phyloP scores from a whole-genome alignment of 2,329 filamentous ascomycete genomes.

The Ophiocordyceps camponoti-rufipedis region DNA sequence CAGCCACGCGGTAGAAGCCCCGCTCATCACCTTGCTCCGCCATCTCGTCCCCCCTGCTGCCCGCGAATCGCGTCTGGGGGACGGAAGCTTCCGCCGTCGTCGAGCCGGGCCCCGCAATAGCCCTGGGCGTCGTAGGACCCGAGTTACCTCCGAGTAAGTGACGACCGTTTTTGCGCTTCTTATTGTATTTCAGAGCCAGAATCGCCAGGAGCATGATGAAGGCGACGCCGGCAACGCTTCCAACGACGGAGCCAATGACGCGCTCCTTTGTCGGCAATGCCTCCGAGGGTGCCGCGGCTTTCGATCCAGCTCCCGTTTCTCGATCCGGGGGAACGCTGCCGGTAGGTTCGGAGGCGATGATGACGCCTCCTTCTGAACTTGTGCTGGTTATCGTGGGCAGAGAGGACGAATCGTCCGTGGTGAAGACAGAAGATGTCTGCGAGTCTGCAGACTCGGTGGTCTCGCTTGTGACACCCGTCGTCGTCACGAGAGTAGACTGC shows the following conservation, averaged over 20 bases:
- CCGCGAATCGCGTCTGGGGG: slow-evolving; percentile 26
- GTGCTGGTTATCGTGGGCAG: background rate
- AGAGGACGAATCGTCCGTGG: background rate
- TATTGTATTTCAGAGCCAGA: slow-evolving; percentile 36
- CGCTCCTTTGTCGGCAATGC: slow-evolving; percentile 16
- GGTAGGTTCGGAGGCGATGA: slow-evolving; percentile 1
- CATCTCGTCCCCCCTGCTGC: slow-evolving; percentile 15
- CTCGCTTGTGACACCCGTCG: background rate
- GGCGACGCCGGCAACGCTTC: slow-evolving; percentile 38
- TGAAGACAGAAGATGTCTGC: background rate
- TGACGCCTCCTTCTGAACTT: background rate
- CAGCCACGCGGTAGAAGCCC: slow-evolving; percentile 47
- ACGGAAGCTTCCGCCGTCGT: slow-evolving; percentile 29
- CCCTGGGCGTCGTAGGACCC: slow-evolving; percentile 5
- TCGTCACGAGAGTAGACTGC: background rate
- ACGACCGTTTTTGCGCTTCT: slow-evolving; percentile 27
- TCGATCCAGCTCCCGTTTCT: slow-evolving; percentile 4
- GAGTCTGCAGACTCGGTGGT: background rate
- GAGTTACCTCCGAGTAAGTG: slow-evolving; percentile 23
- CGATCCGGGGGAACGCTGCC: slow-evolving; percentile 4
- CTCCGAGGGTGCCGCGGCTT: slow-evolving; percentile 5
- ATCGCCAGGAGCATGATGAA: slow-evolving; percentile 35
- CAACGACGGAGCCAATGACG: slow-evolving; percentile 38
- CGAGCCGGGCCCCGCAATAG: slow-evolving; percentile 3
- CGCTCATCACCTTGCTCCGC: slow-evolving; percentile 23